Base-by-base conservation (phyloP, 2,329 filamentous ascomycete genomes). In the Mollisiaceae sp. region DNA sequence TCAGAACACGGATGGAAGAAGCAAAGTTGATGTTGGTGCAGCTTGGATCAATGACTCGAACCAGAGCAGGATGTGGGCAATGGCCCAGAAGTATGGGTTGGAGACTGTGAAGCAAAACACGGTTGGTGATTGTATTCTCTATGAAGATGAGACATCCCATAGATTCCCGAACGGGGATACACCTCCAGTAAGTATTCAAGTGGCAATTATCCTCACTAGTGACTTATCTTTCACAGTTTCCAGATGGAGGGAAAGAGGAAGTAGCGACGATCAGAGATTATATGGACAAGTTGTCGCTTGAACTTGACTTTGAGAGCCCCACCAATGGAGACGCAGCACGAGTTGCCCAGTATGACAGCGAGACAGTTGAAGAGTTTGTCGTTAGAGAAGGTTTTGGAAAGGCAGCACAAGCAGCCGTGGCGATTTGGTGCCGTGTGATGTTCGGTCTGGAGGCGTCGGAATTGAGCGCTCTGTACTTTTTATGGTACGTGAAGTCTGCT, bases 401-500 rank as follows among this genome's bases (percentile, higher is more conserved):
- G 14, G 54, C 47, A 24, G 65, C 65, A 39, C 24, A 64, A 0
- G 74, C 74, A 1, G 79, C 77, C 0, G 79, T 78, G 0, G 78
- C 71, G 1, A 68, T 85, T 4, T 84, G 82, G 77, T 80, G 80
- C 0, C 76, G 81, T 0, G 83, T 80, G 1, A 82, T 84, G 79
- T 74, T 85, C 0, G 84, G 84, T 1, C 38, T 79, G 0, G 82
- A 85, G 38, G 79, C 83, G 0, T 64, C 63, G 1, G 83, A 87
- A 18, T 70, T 85, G 3, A 82, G 79, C 4, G 83, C 85, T 0
- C 70, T 85, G 0, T 87, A 76, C 71, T 85, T 87, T 69, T 76
- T 88, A 22, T 78, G 85, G 70, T 86, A 87, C 75, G 83, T 82
- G 78, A 82, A 81, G 69, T 79, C 78, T 5, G 82, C 82, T 2